These are phyloP conservation scores for Ananas comosus DNA, from an alignment of 176 grass and related monocot species.

Conservation along the genomic window DNA sequence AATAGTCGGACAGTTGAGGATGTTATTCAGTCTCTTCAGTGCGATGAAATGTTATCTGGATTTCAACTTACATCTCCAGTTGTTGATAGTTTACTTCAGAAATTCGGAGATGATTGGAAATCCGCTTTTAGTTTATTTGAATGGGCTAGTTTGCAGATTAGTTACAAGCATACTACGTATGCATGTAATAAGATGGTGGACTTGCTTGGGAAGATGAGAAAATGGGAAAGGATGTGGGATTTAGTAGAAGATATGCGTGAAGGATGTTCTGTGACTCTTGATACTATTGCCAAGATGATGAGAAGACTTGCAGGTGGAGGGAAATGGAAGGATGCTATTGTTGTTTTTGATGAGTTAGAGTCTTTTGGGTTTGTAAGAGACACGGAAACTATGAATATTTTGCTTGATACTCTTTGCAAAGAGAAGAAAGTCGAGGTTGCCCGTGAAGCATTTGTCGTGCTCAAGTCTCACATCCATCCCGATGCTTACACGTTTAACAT, in stretches of 20 bases:
- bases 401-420: constrained; percentile 79
- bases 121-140: constrained; percentile 62
- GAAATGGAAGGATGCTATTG: constrained; percentile 56
- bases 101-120: constrained; percentile 82
- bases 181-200: constrained; percentile 69
- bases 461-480: constrained; percentile 47
- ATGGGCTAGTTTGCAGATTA: constrained; percentile 49
- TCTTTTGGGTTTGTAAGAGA: constrained; percentile 53
- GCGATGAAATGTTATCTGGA: constrained; percentile 28
- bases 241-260: constrained; percentile 49
- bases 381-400: constrained; percentile 62
- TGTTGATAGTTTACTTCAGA: constrained; percentile 52
- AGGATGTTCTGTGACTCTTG: constrained; percentile 40
- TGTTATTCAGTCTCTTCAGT: constrained; percentile 37
- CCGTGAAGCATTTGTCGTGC: constrained; percentile 35
- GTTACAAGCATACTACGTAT: constrained; percentile 49
- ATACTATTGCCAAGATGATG: constrained; percentile 61
- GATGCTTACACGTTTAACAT: constrained; percentile 79
- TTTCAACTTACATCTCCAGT: constrained; percentile 36
- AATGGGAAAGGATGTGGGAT: constrained; percentile 64
- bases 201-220: constrained; percentile 76
- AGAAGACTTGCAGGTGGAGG: constrained; percentile 65
- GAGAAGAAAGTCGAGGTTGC: constrained; percentile 67
- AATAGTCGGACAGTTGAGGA: constrained; percentile 40
- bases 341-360: constrained; percentile 60